phyloP scores from a whole-genome alignment of 345 rosid genomes.

The Aquilaria yunnanensis region DNA sequence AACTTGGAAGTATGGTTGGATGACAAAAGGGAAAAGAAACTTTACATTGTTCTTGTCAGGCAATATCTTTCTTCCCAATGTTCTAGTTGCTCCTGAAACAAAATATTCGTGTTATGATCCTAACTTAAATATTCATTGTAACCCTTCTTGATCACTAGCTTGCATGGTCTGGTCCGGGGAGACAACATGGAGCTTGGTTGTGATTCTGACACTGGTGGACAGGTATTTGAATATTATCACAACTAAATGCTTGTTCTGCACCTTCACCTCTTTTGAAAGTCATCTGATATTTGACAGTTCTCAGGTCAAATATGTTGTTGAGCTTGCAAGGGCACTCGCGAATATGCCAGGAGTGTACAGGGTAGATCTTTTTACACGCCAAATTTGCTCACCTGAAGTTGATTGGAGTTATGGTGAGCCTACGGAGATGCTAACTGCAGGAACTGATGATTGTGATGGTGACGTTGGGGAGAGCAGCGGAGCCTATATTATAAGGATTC shows the following conservation, averaged over 20 bases:
- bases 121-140: conserved; percentile 4
- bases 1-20: conserved; percentile 91
- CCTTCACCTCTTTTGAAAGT: conserved; percentile 1
- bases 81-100: too few species aligned
- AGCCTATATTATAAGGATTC: conserved; percentile 87
- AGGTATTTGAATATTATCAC: conserved; percentile 36
- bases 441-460: conserved; percentile 54
- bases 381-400: conserved; percentile 72
- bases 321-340: conserved; percentile 91
- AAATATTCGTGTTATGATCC: too few species aligned
- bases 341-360: conserved; percentile 96
- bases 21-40: conserved; percentile 85
- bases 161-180: conserved; percentile 94
- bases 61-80: conserved; percentile 11
- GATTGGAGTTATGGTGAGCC: conserved; percentile 99
- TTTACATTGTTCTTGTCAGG: conserved; percentile 91
- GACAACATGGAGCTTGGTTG: conserved; percentile 99
- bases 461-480: conserved; percentile 94
- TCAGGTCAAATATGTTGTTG: conserved; percentile 96
- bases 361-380: conserved; percentile 94
- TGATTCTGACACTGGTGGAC: conserved; percentile 98
- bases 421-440: conserved; percentile 81
- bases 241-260: not conserved
- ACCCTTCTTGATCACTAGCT: conserved; percentile 32
- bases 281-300: conserved; percentile 1